Evolutionary conservation across 1,139 yeast species (phyloP).

Genomic region (Pichia sp.): DNA sequence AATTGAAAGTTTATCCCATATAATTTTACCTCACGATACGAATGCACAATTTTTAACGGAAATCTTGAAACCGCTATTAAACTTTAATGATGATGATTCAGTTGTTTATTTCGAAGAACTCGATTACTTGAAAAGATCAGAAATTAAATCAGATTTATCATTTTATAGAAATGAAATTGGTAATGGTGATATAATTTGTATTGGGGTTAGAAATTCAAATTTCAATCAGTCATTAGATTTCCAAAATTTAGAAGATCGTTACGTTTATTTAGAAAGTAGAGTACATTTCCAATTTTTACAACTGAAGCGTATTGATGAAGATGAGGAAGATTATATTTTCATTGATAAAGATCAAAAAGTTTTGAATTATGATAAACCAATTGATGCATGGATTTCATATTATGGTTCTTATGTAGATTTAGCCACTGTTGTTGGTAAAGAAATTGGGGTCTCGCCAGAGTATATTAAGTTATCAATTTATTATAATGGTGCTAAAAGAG

Average conservation of each 20-base stretch:
- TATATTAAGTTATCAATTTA: conserved; percentile 61
- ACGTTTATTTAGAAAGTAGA: conserved; percentile 60
- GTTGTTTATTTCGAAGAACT: conserved; percentile 64
- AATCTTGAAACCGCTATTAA: conserved; percentile 39
- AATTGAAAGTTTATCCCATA: conserved; percentile 58
- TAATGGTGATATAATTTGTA: conserved; percentile 71
- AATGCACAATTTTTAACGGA: conserved; percentile 40
- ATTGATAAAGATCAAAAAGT: conserved; percentile 8
- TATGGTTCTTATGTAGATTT: conserved; percentile 53
- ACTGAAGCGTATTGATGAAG: conserved; percentile 34
- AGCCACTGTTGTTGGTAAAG: conserved; percentile 50
- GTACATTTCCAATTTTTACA: conserved; percentile 51
- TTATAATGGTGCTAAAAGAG: conserved; percentile 10
- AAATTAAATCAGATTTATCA: conserved; percentile 37
- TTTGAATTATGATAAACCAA: conserved; percentile 12
- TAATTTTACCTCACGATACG: conserved; percentile 47
- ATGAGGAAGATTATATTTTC: conserved; percentile 21
- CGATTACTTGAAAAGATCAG: conserved; percentile 55
- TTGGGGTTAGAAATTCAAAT: conserved; percentile 37
- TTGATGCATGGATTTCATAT: conserved; percentile 69
- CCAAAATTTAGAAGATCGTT: conserved; percentile 43
- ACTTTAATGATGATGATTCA: conserved; percentile 36
- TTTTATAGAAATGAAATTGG: conserved; percentile 61
- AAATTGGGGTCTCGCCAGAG: conserved; percentile 51
- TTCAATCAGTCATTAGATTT: conserved; percentile 7